Evolutionary conservation across 202 grass and related monocot species (phyloP), one percentile per base, ranked within the genome.

Genomic region (Zoysia matrella): DNA sequence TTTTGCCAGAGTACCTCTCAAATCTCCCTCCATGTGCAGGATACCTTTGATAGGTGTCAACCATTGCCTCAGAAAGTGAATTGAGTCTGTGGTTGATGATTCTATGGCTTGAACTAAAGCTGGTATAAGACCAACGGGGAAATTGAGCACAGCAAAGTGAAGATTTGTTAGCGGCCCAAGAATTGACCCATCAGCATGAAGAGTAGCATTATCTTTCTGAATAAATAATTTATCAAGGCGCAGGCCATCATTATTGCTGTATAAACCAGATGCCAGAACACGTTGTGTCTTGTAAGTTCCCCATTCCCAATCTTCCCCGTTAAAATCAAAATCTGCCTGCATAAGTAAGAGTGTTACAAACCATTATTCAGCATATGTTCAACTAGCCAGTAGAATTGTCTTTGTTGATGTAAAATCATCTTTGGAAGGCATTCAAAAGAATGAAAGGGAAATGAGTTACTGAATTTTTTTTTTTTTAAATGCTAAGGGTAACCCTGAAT

Each of bases 251-350:
- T 91, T 94, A 71, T 98, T 98, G 86, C 92, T 93, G 84, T 92
- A 98, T 81, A 77, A 90, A 87, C 95, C 90, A 88, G 86, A 89
- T 69, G 90, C 89, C 39, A 89, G 85, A 77, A 98, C 93, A 67
- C 89, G 88, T 77, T 98, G 92, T 49, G 92, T 95, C 80, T 93
- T 92, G 76, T 93, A 98, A 80, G 82, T 91, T 65, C 92, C 95
- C 95, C 95, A 98, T 60, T 98, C 95, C 95, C 95, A 98, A 86
- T 95, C 95, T 78, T 98, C 95, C 74, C 95, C 95, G 66, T 87
- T 94, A 81, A 98, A 98, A 86, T 98, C 92, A 86, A 98, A 95
- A 83, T 98, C 92, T 47, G 90, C 95, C 95, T 98, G 89, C 65
- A 63, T 42, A 80, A 56, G 77, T 78, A 70, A 79, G 44, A 52